Conservation (phyloP, 2,329 filamentous ascomycete species). For the Neofusicoccum sp. region DNA sequence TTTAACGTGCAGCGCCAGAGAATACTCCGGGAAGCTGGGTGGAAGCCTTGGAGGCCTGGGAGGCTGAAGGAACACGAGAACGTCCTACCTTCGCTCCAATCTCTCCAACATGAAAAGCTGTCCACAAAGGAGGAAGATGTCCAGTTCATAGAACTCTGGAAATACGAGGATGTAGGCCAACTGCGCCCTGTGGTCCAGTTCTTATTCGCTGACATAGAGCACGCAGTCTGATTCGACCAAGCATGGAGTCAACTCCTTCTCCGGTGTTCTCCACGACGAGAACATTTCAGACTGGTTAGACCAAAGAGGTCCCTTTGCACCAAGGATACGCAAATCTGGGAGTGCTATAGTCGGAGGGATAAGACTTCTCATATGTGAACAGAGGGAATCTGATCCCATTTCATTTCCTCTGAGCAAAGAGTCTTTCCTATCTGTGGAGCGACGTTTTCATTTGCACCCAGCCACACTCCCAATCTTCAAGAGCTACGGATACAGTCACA, state of each 20-base stretch:
- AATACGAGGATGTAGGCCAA: not conserved
- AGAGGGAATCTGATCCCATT: not conserved
- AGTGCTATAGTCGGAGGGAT: not conserved
- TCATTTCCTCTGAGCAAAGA: slow-evolving; percentile 4
- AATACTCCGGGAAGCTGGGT: not conserved
- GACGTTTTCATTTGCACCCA: not conserved
- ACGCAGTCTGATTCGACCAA: not conserved
- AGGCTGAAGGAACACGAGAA: slow-evolving; percentile 8
- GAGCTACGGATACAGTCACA: not conserved
- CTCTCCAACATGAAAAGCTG: not conserved
- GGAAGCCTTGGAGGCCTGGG: slow-evolving; percentile 1
- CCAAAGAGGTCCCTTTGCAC: not conserved
- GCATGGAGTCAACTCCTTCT: not conserved
- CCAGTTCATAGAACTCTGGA: slow-evolving; percentile 8
- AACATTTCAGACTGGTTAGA: slow-evolving; percentile 6
- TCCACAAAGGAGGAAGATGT: not conserved
- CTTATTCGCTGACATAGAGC: not conserved
- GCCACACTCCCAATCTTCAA: slow-evolving; percentile 11
- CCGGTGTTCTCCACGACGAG: slow-evolving; percentile 2
- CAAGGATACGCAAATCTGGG: not conserved
- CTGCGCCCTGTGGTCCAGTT: not conserved
- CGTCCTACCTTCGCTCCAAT: slow-evolving; percentile 1
- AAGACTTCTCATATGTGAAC: slow-evolving; percentile 10
- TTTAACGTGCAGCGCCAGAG: too few relatives aligned
- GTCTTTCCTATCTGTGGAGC: not conserved